Conservation (phyloP, 331 rosid species). For the Quercus tomentella region DNA sequence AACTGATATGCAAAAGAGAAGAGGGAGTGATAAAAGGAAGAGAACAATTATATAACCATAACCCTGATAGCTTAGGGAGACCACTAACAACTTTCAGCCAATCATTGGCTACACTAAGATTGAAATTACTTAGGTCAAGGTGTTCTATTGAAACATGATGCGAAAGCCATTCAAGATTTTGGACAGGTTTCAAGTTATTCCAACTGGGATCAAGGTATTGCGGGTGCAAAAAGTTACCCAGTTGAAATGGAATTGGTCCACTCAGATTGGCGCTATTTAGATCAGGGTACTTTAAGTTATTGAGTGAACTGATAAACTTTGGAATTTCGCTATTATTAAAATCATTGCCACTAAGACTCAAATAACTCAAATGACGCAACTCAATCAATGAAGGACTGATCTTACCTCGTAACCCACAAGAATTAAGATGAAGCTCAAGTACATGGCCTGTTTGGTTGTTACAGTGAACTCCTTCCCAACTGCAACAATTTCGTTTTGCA, state of each 20-base stretch:
- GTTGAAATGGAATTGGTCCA: slow-evolving; percentile 11
- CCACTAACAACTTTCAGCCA: not conserved
- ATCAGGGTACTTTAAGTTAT: slow-evolving; percentile 10
- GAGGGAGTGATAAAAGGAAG: not conserved
- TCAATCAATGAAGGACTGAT: too few species aligned
- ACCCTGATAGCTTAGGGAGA: not conserved
- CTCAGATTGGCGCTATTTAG: not conserved
- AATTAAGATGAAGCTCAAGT: too few species aligned
- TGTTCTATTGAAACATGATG: not conserved
- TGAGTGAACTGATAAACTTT: not conserved
- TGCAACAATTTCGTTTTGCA: too few species aligned
- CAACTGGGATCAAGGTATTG: not conserved
- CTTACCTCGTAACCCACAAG: too few species aligned
- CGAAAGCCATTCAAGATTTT: slow-evolving; percentile 3
- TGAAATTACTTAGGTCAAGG: fast-evolving
- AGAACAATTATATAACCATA: not conserved
- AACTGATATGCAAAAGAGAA: not conserved
- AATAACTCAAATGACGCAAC: too few species aligned
- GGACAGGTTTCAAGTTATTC: too few species aligned
- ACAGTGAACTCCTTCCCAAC: too few species aligned
- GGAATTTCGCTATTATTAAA: not conserved
- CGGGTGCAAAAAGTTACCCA: not conserved
- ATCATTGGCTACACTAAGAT: not conserved
- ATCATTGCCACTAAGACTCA: not conserved
- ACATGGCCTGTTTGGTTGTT: too few species aligned